These are phyloP conservation scores for Globisporangium spinosum DNA, from an alignment of 352 stramenopile species.

Conservation along the genomic window DNA sequence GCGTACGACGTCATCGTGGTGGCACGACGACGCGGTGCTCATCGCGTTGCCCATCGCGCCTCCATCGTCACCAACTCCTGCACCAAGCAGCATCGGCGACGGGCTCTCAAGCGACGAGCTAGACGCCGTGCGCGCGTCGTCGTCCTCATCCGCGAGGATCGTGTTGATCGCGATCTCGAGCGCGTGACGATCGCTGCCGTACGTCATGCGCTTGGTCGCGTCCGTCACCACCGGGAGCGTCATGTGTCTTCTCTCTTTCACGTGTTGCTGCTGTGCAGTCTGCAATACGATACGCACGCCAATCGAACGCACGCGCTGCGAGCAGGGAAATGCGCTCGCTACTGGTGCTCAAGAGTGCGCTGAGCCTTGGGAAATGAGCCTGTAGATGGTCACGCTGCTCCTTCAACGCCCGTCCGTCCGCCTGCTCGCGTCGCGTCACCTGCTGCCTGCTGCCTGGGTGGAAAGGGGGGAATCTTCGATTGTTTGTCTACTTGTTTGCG, in stretches of 20 bases:
- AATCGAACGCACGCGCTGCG: neutral
- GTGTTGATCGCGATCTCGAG: conserved; percentile 15
- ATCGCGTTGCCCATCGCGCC: neutral
- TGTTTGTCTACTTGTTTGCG: neutral
- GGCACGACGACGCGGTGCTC: conserved; percentile 32
- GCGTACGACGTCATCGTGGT: conserved; percentile 54
- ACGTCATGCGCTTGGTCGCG: conserved; percentile 9
- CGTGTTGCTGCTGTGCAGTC: neutral
- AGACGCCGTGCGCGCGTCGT: conserved; percentile 17
- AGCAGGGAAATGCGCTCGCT: neutral
- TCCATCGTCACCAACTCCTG: neutral
- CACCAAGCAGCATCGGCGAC: conserved; percentile 6
- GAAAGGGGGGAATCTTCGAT: conserved; percentile 16
- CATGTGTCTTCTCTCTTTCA: neutral
- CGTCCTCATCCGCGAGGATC: conserved; percentile 4
- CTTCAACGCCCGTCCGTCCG: neutral
- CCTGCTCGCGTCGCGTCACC: neutral
- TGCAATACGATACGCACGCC: neutral
- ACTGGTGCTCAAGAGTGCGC: neutral
- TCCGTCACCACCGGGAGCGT: conserved; percentile 15
- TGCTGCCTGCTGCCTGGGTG: neutral
- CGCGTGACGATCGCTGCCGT: conserved; percentile 8
- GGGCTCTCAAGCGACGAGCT: conserved; percentile 14
- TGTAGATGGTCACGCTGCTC: neutral
- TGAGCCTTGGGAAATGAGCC: neutral